phyloP scores from a whole-genome alignment of 192 early-diverging fungal genomes.

The Backusella circina region DNA sequence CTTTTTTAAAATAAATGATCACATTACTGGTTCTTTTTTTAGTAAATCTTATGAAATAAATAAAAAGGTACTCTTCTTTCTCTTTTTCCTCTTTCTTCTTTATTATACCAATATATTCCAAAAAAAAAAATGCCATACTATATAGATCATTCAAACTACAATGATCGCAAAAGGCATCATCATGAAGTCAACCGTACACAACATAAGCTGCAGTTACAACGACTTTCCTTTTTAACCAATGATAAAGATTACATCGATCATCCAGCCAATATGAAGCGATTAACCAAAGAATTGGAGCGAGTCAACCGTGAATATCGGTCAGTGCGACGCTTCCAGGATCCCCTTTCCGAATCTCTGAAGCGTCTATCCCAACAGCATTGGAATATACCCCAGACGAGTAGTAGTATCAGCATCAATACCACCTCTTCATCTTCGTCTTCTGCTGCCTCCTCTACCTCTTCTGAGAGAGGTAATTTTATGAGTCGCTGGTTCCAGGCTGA shows the following conservation, averaged over 20 bases:
- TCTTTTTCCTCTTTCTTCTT: slow-evolving; percentile 1
- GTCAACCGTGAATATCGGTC: slow-evolving; percentile 40
- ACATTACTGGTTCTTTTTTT: background rate
- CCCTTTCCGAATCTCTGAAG: slow-evolving; percentile 34
- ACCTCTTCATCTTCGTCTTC: background rate
- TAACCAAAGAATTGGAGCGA: slow-evolving; percentile 42
- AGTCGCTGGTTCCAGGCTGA: background rate
- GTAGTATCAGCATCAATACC: background rate
- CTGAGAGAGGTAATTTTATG: background rate
- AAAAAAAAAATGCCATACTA: slow-evolving; percentile 1
- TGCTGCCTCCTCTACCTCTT: background rate
- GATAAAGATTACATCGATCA: slow-evolving; percentile 40
- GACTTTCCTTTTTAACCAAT: slow-evolving; percentile 37
- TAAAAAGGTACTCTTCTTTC: background rate
- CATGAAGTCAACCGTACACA: slow-evolving; percentile 33
- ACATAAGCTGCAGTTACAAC: slow-evolving; percentile 40
- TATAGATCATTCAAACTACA: background rate
- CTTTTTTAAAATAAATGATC: background rate
- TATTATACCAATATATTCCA: background rate
- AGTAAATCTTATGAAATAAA: background rate
- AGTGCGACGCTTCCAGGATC: slow-evolving; percentile 33
- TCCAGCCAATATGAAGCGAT: slow-evolving; percentile 34
- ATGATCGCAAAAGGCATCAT: background rate
- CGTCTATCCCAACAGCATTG: slow-evolving; percentile 13
- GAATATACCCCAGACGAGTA: background rate